These are phyloP conservation scores for Wickerhamomyces xylosicus DNA, from an alignment of 805 yeast species.

Conservation along the genomic window DNA sequence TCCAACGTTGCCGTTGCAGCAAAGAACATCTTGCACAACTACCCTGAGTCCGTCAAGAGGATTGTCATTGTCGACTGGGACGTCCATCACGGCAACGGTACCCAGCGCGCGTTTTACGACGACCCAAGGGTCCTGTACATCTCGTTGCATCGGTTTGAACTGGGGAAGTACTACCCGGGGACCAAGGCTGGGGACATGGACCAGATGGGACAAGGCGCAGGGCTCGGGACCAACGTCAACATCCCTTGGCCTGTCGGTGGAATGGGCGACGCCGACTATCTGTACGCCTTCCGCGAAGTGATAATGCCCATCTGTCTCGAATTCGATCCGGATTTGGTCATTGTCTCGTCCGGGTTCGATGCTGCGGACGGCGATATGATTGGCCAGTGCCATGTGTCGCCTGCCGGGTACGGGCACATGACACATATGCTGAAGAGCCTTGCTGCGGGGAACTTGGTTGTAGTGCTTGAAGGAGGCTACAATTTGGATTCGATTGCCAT, in stretches of 20 bases:
- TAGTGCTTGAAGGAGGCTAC: conserved; percentile 93
- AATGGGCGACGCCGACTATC: conserved; percentile 91
- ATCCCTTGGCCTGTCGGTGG: conserved; percentile 92
- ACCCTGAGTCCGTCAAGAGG: conserved; percentile 80
- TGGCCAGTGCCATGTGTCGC: conserved; percentile 93
- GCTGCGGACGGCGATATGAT: conserved; percentile 98
- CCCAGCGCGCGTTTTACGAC: conserved; percentile 82
- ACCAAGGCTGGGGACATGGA: conserved; percentile 75
- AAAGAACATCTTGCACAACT: conserved; percentile 64
- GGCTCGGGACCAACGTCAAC: conserved; percentile 81
- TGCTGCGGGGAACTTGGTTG: conserved; percentile 83
- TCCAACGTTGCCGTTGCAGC: conserved; percentile 98
- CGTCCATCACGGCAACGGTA: conserved; percentile 98
- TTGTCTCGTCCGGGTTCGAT: conserved; percentile 92
- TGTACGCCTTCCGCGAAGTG: conserved; percentile 80
- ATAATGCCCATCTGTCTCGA: conserved; percentile 85
- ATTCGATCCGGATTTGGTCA: conserved; percentile 86
- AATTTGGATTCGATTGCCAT: conserved; percentile 83
- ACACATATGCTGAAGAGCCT: conserved; percentile 81
- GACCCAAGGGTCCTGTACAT: conserved; percentile 89
- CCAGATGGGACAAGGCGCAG: conserved; percentile 76
- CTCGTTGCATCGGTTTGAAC: conserved; percentile 86
- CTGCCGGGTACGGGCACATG: conserved; percentile 95
- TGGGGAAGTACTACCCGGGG: conserved; percentile 91
- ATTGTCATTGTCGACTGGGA: conserved; percentile 94